Percentiles rank a stretch among this genome's conserved stretches.
phyloP scores from a whole-genome alignment of 2,329 filamentous ascomycete species.

The Aspergillus eucalypticola region DNA sequence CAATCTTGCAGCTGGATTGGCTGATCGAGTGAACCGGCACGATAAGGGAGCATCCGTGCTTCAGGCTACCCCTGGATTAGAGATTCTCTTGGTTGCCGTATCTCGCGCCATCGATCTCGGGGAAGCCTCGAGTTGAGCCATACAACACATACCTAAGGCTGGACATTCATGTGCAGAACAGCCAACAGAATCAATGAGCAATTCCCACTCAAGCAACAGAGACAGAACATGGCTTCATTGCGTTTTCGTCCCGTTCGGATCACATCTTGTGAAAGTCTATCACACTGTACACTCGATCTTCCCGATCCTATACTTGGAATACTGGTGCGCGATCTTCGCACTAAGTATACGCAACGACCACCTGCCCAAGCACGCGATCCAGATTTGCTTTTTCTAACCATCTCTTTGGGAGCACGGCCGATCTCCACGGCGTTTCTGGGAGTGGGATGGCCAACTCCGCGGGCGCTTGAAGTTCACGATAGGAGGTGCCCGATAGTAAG shows the following conservation, averaged over 20 bases:
- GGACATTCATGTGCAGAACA: neutral
- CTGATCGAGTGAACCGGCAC: neutral
- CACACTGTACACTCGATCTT: neutral
- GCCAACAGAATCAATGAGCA: too few relatives aligned
- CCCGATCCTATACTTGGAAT: neutral
- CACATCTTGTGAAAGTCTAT: too few relatives aligned
- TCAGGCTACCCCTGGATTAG: neutral
- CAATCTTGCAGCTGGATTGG: neutral
- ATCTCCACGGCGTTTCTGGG: neutral
- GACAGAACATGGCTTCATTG: too few relatives aligned
- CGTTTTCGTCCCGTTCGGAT: too few relatives aligned
- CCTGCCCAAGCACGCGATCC: neutral
- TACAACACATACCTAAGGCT: neutral
- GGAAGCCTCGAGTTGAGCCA: neutral
- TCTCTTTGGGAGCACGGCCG: neutral
- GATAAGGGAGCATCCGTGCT: neutral
- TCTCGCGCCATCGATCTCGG: neutral
- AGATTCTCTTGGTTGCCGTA: neutral
- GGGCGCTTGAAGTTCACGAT: neutral
- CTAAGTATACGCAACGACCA: neutral
- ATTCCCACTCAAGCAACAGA: neutral
- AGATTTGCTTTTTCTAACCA: neutral
- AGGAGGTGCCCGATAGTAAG: neutral
- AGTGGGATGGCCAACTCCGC: conserved; percentile 6
- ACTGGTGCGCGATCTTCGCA: neutral